Conservation (phyloP, 2,329 filamentous ascomycete species). For the Apiospora pterosperma region DNA sequence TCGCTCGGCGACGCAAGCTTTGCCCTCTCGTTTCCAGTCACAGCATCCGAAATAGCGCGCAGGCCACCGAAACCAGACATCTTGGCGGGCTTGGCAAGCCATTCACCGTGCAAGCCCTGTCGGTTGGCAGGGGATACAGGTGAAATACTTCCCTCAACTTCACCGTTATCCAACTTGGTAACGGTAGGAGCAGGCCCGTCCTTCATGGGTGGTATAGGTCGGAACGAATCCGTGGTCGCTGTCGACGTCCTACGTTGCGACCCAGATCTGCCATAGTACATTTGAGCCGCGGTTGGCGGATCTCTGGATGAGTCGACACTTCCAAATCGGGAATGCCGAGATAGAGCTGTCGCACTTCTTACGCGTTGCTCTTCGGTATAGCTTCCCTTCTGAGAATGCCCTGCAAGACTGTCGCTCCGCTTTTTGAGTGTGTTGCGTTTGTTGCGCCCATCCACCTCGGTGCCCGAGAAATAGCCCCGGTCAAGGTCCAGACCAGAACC, state of each 20-base stretch:
- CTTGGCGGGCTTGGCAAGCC: slow-evolving; percentile 54
- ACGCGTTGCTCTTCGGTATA: slow-evolving; percentile 71
- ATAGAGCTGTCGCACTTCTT: slow-evolving; percentile 61
- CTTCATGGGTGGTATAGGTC: slow-evolving; percentile 49
- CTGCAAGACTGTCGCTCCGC: slow-evolving; percentile 54
- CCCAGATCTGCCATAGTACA: slow-evolving; percentile 60
- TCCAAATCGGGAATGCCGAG: slow-evolving; percentile 73
- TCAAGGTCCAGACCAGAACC: slow-evolving; percentile 65
- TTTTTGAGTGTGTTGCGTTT: slow-evolving; percentile 80
- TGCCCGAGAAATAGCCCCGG: slow-evolving; percentile 89
- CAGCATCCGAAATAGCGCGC: slow-evolving; percentile 79
- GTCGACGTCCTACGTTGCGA: slow-evolving; percentile 60
- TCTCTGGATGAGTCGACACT: slow-evolving; percentile 75
- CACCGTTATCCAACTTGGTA: slow-evolving; percentile 51
- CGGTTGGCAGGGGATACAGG: slow-evolving; percentile 40
- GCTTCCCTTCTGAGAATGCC: slow-evolving; percentile 69
- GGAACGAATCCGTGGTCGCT: slow-evolving; percentile 51
- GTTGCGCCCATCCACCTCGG: slow-evolving; percentile 69
- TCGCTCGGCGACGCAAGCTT: slow-evolving; percentile 50
- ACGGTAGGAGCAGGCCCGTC: slow-evolving; percentile 54
- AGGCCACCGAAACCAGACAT: slow-evolving; percentile 61
- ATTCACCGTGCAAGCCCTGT: slow-evolving; percentile 49
- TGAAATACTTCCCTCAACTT: slow-evolving; percentile 27
- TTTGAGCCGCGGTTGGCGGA: slow-evolving; percentile 62
- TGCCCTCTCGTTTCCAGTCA: slow-evolving; percentile 49